Evolutionary conservation across 2,329 filamentous ascomycete genomes (phyloP), one percentile per base, ranked within the genome.

Genomic region (Colletotrichum sp.): DNA sequence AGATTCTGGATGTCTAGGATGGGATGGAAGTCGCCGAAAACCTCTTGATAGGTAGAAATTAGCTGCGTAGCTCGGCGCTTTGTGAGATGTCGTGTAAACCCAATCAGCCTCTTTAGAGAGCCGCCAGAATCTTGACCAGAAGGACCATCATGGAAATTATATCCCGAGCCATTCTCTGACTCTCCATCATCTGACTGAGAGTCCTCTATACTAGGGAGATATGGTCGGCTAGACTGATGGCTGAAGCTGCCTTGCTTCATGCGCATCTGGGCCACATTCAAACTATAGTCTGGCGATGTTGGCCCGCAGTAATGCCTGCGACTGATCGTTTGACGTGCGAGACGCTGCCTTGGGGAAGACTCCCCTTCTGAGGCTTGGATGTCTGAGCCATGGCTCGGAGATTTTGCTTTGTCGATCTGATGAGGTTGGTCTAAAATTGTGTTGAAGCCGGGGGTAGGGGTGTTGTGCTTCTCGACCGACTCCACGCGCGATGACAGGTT

Each of bases 11-110:
- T 60, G 63, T 72, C 63, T 32, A 72, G 8, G 19, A 72, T 72
- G 25, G 70, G 70, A 28, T 72, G 70, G n/a, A 68, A 72, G 8
- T 68, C 61, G n/a, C 70, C 70, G 22, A 68, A 52, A 28, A 72
- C 63, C 25, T 67, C 70, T 27, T 72, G 70, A 34, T 72, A 72
- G 25, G 55, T 64, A 27, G 39, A 66, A 2, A 72, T 12, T 16
- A 72, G 70, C 39, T 55, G 61, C 19, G 27, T 27, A 12, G 68
- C 34, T 28, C 36, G 63, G 39, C n/a, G 12, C 44, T 25, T 52
- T 11, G 44, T 52, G n/a, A 52, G 44, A 22, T 22, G n/a, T 52
- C n/a, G 44, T 13, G 11, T 13, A 22, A 52, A 52, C 6, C 44
- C 44, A 52, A 52, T 22, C 44, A 52, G 44, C 44, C 11, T 22